A percentile compares a stretch with the other conserved stretches of the same genome.
phyloP scores from a whole-genome alignment of 2,329 filamentous ascomycete species.

The Exophiala bonariae region DNA sequence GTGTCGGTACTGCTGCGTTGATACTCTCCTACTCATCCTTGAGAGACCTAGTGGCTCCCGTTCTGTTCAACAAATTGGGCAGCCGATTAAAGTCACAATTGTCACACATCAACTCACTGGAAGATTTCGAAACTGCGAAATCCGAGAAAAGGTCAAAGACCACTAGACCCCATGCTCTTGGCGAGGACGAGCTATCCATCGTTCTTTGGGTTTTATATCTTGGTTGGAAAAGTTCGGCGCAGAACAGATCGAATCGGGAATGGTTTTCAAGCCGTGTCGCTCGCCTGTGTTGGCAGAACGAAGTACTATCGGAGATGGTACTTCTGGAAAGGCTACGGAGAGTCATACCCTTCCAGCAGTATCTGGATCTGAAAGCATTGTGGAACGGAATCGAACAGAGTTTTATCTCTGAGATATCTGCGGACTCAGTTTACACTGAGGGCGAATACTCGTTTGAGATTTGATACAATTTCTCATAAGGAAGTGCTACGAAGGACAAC shows the following conservation, averaged over 20 bases:
- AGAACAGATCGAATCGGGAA: background rate
- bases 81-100: slow-evolving; percentile 2
- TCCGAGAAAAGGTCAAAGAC: background rate
- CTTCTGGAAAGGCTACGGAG: slow-evolving; percentile 7
- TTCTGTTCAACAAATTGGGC: slow-evolving; percentile 13
- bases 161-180: background rate
- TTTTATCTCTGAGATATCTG: too few species aligned
- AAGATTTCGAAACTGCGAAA: background rate
- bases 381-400: too few species aligned
- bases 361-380: too few species aligned
- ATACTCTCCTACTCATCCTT: slow-evolving; percentile 16
- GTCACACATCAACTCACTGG: background rate
- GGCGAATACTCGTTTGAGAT: too few species aligned
- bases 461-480: too few species aligned
- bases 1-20: slow-evolving; percentile 9
- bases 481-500: too few species aligned
- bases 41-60: slow-evolving; percentile 14
- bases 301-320: slow-evolving; percentile 4
- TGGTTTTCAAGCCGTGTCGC: slow-evolving; percentile 12
- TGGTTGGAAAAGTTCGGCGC: slow-evolving; percentile 9
- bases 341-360: slow-evolving; percentile 5
- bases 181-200: slow-evolving; percentile 1
- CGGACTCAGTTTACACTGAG: too few species aligned
- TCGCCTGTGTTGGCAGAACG: slow-evolving; percentile 15
- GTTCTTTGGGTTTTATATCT: slow-evolving; percentile 18